Conservation (phyloP, 805 yeast species). For the Kuraishia piskuri region DNA sequence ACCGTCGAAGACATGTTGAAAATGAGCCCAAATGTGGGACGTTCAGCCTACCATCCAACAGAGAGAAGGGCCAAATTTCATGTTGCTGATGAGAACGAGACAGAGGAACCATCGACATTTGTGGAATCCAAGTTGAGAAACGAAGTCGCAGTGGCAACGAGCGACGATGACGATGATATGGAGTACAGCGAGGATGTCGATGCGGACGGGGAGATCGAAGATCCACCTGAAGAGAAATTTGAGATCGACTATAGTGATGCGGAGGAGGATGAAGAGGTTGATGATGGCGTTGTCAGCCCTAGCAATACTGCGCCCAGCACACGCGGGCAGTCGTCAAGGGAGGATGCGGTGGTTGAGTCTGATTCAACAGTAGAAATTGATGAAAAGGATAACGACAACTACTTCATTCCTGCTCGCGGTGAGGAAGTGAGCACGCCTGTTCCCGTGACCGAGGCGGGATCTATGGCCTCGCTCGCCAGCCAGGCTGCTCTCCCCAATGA, state of each 20-base stretch:
- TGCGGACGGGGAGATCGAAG: neutral
- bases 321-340: neutral
- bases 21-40: slow-evolving; percentile 8
- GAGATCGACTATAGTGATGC: slow-evolving; percentile 25
- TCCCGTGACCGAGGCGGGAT: neutral
- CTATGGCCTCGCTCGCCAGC: neutral
- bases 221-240: slow-evolving; percentile 10
- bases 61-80: neutral
- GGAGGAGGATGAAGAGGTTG: slow-evolving; percentile 6
- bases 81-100: neutral
- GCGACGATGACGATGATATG: slow-evolving; percentile 1
- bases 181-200: slow-evolving; percentile 4
- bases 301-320: neutral
- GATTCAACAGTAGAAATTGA: slow-evolving; percentile 40
- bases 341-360: slow-evolving; percentile 20
- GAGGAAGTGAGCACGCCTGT: slow-evolving; percentile 24
- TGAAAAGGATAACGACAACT: slow-evolving; percentile 40
- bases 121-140: neutral
- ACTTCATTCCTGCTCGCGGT: slow-evolving; percentile 38
- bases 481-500: neutral
- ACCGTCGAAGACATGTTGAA: slow-evolving; percentile 1
- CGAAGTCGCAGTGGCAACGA: neutral
- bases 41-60: slow-evolving; percentile 4
- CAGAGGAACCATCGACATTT: neutral
- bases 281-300: slow-evolving; percentile 7